These are phyloP conservation scores for Malassezia psittaci DNA, from an alignment of 1,284 basidiomycete genomes.

Conservation along the genomic window DNA sequence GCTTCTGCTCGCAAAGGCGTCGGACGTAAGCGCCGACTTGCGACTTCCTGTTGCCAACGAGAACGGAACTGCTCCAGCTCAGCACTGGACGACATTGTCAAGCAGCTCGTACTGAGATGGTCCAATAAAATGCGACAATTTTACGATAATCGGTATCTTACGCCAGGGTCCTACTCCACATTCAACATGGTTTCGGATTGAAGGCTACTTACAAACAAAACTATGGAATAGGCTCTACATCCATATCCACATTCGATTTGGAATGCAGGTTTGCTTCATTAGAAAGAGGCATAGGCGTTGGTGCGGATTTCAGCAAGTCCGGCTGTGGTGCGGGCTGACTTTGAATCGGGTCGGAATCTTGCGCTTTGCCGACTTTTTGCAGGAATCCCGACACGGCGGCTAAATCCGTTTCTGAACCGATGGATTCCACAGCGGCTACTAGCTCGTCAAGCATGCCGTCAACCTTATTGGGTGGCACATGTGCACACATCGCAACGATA, in stretches of 20 bases:
- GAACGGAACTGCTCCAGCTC: constrained; percentile 12
- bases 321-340: neutral
- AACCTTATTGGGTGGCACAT: constrained; percentile 73
- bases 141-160: too few relatives aligned
- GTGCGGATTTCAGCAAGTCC: neutral
- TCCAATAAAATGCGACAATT: too few relatives aligned
- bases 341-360: too few relatives aligned
- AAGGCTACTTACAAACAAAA: too few relatives aligned
- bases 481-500: constrained; percentile 79
- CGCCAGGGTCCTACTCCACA: neutral
- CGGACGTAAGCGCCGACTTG: neutral
- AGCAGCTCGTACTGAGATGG: too few relatives aligned
- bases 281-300: neutral
- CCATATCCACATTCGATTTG: too few relatives aligned
- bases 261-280: too few relatives aligned
- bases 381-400: constrained; percentile 77
- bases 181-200: too few relatives aligned
- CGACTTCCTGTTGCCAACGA: constrained; percentile 13
- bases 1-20: too few relatives aligned
- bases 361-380: constrained; percentile 49
- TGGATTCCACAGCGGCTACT: constrained; percentile 76
- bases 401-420: constrained; percentile 62
- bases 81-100: neutral
- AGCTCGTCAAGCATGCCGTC: constrained; percentile 81
- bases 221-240: too few relatives aligned